Conservation (phyloP, 495 filamentous ascomycete genomes). For the Aspergillus incahuasiensis region DNA sequence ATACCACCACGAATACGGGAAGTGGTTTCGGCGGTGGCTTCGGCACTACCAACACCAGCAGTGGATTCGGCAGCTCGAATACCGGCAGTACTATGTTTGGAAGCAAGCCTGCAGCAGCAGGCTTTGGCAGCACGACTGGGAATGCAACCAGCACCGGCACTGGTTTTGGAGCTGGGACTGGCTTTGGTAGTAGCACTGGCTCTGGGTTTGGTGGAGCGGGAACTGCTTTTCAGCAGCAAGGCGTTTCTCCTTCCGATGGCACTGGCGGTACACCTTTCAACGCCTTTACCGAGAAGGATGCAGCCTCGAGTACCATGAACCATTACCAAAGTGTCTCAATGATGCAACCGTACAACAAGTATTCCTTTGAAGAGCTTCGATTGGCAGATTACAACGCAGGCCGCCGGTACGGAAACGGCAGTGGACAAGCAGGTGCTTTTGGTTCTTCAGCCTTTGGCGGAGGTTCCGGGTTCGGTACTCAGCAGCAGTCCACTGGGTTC, state of each 20-base stretch:
- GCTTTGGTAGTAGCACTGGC: conserved; percentile 25
- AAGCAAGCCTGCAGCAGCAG: conserved; percentile 28
- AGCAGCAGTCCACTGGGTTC: conserved; percentile 43
- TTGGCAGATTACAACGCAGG: conserved; percentile 87
- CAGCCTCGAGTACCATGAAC: conserved; percentile 51
- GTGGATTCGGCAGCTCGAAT: conserved; percentile 19
- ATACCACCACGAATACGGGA: conserved; percentile 32
- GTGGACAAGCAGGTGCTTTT: conserved; percentile 79
- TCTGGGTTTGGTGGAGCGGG: conserved; percentile 40
- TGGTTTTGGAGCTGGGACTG: conserved; percentile 26
- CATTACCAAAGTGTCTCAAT: conserved; percentile 87
- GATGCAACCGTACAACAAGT: conserved; percentile 80
- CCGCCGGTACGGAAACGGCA: conserved; percentile 71
- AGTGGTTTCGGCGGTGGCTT: conserved; percentile 32
- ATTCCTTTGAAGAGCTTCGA: conserved; percentile 84
- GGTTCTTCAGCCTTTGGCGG: conserved; percentile 50
- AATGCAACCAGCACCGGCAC: neutral
- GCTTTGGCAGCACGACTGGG: conserved; percentile 36
- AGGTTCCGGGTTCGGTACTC: conserved; percentile 36
- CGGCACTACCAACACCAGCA: conserved; percentile 12
- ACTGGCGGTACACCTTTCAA: conserved; percentile 74
- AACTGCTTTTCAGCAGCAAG: conserved; percentile 46
- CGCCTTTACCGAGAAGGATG: conserved; percentile 78
- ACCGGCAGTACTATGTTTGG: conserved; percentile 44
- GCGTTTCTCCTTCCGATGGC: conserved; percentile 49